Evolutionary conservation across 768 basidiomycete genomes (phyloP).

Genomic region (Termitomyces sp.): DNA sequence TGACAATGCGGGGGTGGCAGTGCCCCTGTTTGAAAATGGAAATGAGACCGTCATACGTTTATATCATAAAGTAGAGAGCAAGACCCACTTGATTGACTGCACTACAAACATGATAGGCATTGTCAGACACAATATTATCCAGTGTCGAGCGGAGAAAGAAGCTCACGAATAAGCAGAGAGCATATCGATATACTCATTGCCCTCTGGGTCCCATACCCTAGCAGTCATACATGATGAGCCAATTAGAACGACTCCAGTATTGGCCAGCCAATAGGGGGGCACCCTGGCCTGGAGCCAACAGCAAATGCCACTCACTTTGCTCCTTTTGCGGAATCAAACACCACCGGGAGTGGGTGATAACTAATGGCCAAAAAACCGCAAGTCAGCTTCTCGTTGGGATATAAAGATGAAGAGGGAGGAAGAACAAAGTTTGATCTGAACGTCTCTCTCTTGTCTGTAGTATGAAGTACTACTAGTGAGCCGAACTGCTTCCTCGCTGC

Average conservation of each 20-base stretch:
- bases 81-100: conserved; percentile 81
- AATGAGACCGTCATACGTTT: background rate
- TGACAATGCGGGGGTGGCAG: conserved; percentile 87
- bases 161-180: conserved; percentile 93
- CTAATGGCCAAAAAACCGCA: conserved; percentile 57
- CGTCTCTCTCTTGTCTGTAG: background rate
- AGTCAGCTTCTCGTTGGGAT: conserved; percentile 27
- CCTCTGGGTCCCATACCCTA: conserved; percentile 92
- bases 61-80: conserved; percentile 8
- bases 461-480: conserved; percentile 2
- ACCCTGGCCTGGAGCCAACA: conserved; percentile 16
- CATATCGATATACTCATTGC: conserved; percentile 96
- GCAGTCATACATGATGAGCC: conserved; percentile 9
- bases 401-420: conserved; percentile 21
- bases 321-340: conserved; percentile 87
- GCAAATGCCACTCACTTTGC: conserved; percentile 72
- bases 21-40: conserved; percentile 54
- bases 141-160: conserved; percentile 6
- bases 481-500: conserved; percentile 6
- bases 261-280: conserved; percentile 19
- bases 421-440: conserved; percentile 17
- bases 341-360: conserved; percentile 93
- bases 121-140: conserved; percentile 8
- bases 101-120: conserved; percentile 32
- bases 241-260: conserved; percentile 14